Base-by-base conservation (phyloP, 2,329 filamentous ascomycete species). In the Diaporthe capsici region DNA sequence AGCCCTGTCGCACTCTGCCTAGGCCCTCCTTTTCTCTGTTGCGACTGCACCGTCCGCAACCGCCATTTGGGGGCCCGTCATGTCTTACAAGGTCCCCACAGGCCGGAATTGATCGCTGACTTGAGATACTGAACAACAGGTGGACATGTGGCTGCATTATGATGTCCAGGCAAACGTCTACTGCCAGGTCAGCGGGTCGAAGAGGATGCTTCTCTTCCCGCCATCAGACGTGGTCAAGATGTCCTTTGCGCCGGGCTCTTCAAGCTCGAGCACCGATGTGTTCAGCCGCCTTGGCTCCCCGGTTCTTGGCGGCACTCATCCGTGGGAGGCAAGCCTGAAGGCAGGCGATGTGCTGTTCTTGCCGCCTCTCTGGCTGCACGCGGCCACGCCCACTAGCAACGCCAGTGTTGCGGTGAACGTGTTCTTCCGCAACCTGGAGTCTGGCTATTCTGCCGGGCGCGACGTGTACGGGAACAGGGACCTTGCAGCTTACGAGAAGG, bases 401-500 rank as follows among this genome's bases (percentile, higher is more conserved):
- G 82, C 91, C 76, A 95, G 94, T 79, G 87, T 98, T 10, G 94
- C 94, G 0, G 92, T 98, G n/a, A 98, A 98, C 82, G 90, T 96
- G 39, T 98, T 98, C 86, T 98, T 97, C 85, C 91, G 92, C 58
- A 93, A 92, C 77, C 86, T 97, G 13, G 86, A 91, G 4, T 85
- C 82, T 4, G 91, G 90, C 1, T 97, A 97, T 82, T 92, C 94
- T 0, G 83, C 89, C 1, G 95, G 95, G 1, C 90, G 92, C 78
- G 95, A 98, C 82, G 93, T 98, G 0, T 98, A 98, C 81, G 95
- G 94, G 1, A 98, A 98, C 81, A 89, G 95, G 53, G 96, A 98
- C 83, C 83, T 98, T 68, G 93, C 93, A 53, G 94, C 93, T 1
- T 98, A 97, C 81, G 95, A 98, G 82, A 95, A 94, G 80, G 94